phyloP scores from a whole-genome alignment of 495 filamentous ascomycete species.

The Hypoxylon fuscum region DNA sequence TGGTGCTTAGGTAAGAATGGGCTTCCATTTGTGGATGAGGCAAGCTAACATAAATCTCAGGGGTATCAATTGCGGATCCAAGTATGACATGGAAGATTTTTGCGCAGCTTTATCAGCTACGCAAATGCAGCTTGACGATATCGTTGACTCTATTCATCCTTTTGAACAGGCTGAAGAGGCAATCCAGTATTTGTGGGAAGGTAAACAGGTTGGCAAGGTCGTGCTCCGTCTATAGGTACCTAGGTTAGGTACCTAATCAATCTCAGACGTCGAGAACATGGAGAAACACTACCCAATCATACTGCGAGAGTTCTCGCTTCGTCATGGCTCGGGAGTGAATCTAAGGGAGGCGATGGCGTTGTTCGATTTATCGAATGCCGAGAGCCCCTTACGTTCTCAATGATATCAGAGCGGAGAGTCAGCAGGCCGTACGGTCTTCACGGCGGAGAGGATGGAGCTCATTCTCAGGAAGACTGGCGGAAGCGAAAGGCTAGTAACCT shows the following conservation, averaged over 20 bases:
- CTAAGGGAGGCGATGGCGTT: constrained; percentile 50
- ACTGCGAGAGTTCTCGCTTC: constrained; percentile 67
- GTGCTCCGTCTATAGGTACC: constrained; percentile 31
- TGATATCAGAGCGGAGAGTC: constrained; percentile 34
- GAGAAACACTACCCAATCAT: constrained; percentile 76
- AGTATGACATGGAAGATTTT: no score
- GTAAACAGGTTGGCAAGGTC: constrained; percentile 47
- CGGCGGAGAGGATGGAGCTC: constrained; percentile 29
- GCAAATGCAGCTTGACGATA: constrained; percentile 33
- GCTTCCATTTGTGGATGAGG: no score
- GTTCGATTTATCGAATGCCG: constrained; percentile 30
- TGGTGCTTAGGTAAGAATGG: no score
- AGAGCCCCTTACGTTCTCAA: constrained; percentile 31
- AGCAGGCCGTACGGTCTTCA: constrained; percentile 31
- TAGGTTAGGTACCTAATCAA: constrained; percentile 51
- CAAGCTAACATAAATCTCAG: no score
- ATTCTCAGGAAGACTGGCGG: constrained; percentile 10
- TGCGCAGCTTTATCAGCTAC: no score
- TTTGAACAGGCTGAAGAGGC: constrained; percentile 44
- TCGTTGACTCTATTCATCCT: constrained; percentile 38
- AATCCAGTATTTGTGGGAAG: constrained; percentile 43
- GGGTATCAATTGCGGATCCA: constrained; percentile 42
- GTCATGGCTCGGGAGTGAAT: constrained; percentile 54
- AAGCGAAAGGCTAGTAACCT: constrained; percentile 18
- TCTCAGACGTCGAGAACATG: constrained; percentile 75